A percentile compares a stretch with the other conserved stretches of the same genome.
Conservation (phyloP, 1,284 basidiomycete genomes). For the Cryptococcus deneoformans region DNA sequence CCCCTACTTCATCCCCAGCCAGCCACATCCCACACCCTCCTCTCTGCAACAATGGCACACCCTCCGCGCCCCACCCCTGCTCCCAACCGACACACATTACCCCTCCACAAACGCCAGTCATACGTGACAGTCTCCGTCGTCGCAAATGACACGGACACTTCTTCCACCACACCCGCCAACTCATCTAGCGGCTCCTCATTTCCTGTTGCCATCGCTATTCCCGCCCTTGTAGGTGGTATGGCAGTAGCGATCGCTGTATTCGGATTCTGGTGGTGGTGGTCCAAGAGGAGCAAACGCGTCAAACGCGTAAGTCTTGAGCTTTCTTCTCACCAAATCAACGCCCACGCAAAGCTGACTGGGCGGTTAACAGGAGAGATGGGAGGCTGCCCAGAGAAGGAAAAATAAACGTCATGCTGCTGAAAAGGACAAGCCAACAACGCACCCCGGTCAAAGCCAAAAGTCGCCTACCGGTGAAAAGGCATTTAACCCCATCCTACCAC, state of each 20-base stretch:
- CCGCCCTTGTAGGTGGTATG: conserved; percentile 35
- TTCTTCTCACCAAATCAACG: neutral
- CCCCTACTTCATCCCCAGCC: no score
- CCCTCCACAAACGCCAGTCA: conserved; percentile 9
- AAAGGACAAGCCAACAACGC: conserved; percentile 13
- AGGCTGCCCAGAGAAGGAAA: conserved; percentile 24
- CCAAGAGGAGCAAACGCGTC: conserved; percentile 18
- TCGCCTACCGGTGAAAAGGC: conserved; percentile 23
- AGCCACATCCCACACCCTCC: no score
- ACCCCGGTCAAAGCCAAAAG: conserved; percentile 12
- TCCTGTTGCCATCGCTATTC: conserved; percentile 29
- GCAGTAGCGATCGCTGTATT: conserved; percentile 24
- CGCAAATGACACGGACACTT: conserved; percentile 7
- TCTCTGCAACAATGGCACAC: neutral
- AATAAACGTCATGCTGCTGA: conserved; percentile 20
- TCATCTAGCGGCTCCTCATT: no score
- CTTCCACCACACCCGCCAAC: neutral
- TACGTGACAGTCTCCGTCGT: conserved; percentile 16
- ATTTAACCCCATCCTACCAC: conserved; percentile 20
- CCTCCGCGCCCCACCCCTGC: conserved; percentile 6
- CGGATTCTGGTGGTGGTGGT: conserved; percentile 23
- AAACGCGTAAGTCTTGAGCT: conserved; percentile 18
- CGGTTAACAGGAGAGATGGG: conserved; percentile 1
- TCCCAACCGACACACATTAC: neutral
- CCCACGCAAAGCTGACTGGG: neutral